Conservation (phyloP, 805 yeast genomes). For the Aciculoconidium aculeatum region DNA sequence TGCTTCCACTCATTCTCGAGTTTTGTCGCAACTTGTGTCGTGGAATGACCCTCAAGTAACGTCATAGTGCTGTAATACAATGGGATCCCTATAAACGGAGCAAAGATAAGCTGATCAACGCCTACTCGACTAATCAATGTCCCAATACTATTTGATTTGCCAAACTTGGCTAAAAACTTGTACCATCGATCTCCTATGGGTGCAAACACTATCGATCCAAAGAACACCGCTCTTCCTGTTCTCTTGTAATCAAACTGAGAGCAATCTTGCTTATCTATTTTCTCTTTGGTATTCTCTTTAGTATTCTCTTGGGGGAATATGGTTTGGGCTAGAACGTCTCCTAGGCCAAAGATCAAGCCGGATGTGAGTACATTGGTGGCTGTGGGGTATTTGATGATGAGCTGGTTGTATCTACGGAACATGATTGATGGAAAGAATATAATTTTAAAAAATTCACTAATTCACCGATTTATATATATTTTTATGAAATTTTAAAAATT, state of each 20-base stretch:
- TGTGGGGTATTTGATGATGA: constrained; percentile 32
- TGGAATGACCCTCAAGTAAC: constrained; percentile 45
- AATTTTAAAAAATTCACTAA: too few relatives aligned
- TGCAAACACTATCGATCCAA: constrained; percentile 71
- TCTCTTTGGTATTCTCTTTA: too few relatives aligned
- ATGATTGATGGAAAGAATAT: too few relatives aligned
- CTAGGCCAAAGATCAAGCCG: constrained; percentile 61
- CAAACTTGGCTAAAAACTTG: constrained; percentile 30
- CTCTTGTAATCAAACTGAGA: constrained; percentile 44
- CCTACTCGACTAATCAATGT: constrained; percentile 40
- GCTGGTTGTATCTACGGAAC: constrained; percentile 20
- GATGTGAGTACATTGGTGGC: constrained; percentile 44
- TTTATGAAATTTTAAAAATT: too few relatives aligned
- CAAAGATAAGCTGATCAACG: constrained; percentile 69
- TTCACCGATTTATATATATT: too few relatives aligned
- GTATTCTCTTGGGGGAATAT: constrained; percentile 31
- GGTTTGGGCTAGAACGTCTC: constrained; percentile 69
- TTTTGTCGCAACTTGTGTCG: constrained; percentile 35
- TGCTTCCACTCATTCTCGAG: constrained; percentile 51
- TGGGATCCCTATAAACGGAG: constrained; percentile 70
- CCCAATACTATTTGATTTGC: not conserved
- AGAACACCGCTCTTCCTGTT: constrained; percentile 57
- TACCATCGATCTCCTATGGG: constrained; percentile 76
- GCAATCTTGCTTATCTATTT: constrained; percentile 9
- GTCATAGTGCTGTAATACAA: constrained; percentile 67